Conservation (phyloP, 129 eudicot genomes). For the Centaurea solstitialis region DNA sequence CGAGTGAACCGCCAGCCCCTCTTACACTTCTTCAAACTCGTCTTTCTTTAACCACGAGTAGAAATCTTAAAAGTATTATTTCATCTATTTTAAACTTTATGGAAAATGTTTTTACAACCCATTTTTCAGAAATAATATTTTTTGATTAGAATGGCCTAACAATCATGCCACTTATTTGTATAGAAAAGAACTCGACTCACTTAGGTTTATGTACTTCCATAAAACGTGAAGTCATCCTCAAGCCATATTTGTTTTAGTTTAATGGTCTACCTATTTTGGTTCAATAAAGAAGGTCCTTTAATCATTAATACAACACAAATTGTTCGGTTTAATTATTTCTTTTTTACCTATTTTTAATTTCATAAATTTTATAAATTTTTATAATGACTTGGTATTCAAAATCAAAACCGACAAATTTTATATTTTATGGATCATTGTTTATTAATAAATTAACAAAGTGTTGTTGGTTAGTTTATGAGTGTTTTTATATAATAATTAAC, state of each 20-base stretch:
- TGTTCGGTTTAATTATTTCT: not conserved
- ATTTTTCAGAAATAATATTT: not conserved
- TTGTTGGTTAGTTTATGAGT: not conserved
- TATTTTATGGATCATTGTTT: not conserved
- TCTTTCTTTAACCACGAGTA: too few species aligned
- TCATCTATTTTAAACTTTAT: not conserved
- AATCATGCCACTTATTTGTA: not conserved
- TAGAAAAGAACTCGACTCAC: not conserved
- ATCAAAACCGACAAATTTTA: not conserved
- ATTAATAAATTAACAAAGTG: not conserved
- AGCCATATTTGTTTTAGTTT: not conserved
- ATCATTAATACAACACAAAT: not conserved
- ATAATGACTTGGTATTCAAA: not conserved
- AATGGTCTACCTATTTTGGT: not conserved
- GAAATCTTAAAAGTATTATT: too few species aligned
- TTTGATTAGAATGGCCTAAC: not conserved
- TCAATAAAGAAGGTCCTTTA: not conserved
- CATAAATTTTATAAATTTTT: not conserved
- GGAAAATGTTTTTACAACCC: not conserved
- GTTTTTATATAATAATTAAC: not conserved
- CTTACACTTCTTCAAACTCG: too few species aligned
- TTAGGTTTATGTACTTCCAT: not conserved
- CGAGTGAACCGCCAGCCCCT: too few species aligned
- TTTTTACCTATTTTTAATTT: not conserved
- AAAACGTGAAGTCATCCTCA: not conserved